phyloP scores from a whole-genome alignment of 192 early-diverging fungal species.

The Chytriomyces confervae region DNA sequence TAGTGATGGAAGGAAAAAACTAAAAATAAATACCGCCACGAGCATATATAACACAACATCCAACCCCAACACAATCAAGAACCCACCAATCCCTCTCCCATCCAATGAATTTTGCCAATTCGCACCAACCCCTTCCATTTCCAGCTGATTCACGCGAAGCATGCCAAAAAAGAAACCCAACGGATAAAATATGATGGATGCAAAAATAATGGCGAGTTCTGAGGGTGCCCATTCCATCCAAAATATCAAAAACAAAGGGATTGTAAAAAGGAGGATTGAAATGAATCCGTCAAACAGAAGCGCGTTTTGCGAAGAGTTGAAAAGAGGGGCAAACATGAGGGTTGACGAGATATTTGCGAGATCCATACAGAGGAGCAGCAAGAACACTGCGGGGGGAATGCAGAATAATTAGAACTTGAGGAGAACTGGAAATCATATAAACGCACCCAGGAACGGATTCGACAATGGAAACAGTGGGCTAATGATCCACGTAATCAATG shows the following conservation, averaged over 20 bases:
- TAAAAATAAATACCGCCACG: neutral
- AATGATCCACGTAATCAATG: conserved; percentile 14
- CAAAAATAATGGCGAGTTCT: conserved; percentile 19
- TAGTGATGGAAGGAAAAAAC: neutral
- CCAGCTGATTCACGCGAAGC: conserved; percentile 22
- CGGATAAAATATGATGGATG: conserved; percentile 24
- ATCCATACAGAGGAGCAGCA: conserved; percentile 26
- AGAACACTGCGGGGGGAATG: neutral
- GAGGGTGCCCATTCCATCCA: conserved; percentile 33
- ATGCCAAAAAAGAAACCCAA: conserved; percentile 36
- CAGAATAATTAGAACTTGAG: too few species aligned
- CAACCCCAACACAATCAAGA: conserved; percentile 26
- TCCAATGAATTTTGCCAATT: conserved; percentile 30
- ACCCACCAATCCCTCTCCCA: conserved; percentile 29
- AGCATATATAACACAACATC: conserved; percentile 7
- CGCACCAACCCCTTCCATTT: conserved; percentile 26
- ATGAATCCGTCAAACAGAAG: conserved; percentile 27
- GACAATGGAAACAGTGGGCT: conserved; percentile 21
- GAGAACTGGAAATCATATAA: neutral
- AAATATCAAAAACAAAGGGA: conserved; percentile 25
- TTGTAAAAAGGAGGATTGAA: conserved; percentile 15
- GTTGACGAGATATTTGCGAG: conserved; percentile 23
- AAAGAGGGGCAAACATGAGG: conserved; percentile 27
- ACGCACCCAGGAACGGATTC: conserved; percentile 12
- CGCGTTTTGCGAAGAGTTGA: conserved; percentile 24